These are phyloP conservation scores for Ulota crispa DNA, from an alignment of 225 moss, liverwort and hornwort genomes.

Conservation along the genomic window DNA sequence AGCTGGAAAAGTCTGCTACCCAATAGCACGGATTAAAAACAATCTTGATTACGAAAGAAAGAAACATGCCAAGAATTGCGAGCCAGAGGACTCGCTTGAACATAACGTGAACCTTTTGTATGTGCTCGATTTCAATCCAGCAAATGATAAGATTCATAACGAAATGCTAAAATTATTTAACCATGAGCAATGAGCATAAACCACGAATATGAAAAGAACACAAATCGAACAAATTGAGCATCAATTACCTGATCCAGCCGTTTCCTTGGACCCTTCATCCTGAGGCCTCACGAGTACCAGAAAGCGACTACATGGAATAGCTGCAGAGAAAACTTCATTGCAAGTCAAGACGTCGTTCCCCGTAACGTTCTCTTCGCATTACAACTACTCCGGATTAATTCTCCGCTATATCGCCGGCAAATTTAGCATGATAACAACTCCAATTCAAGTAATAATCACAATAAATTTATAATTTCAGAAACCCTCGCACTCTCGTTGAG, in stretches of 20 bases:
- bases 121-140: constrained; percentile 15
- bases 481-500: background rate
- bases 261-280: constrained; percentile 50
- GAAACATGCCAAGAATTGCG: background rate
- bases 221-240: background rate
- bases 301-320: constrained; percentile 16
- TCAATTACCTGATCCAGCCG: constrained; percentile 48
- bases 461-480: background rate
- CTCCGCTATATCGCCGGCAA: background rate
- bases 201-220: background rate
- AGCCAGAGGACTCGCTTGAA: background rate
- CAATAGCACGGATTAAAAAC: constrained; percentile 15
- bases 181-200: constrained; percentile 11
- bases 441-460: background rate
- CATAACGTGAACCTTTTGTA: constrained; percentile 13
- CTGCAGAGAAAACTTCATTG: constrained; percentile 12
- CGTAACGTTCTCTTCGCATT: background rate
- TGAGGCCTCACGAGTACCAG: constrained; percentile 20
- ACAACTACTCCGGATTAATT: background rate
- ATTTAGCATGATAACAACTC: background rate
- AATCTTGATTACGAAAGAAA: background rate
- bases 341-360: background rate
- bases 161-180: background rate
- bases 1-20: constrained; percentile 52
- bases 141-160: background rate